Conservation (phyloP, 352 stramenopile genomes). For the Lagenidium sp. region DNA sequence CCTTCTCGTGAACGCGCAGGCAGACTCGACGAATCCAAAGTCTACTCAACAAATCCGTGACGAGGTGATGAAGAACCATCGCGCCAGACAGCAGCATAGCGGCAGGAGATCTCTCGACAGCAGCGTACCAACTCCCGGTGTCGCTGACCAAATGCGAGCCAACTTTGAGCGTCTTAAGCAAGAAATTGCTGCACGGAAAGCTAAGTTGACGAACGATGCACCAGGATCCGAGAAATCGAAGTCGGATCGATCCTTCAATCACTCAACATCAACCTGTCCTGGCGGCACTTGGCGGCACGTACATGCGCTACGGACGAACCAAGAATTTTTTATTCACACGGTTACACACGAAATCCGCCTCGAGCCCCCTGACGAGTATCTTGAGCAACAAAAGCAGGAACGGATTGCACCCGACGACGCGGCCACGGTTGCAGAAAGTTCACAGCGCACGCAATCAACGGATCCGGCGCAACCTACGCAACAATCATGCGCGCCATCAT, state of each 20-base stretch:
- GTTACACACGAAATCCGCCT: slow-evolving; percentile 64
- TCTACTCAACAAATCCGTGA: slow-evolving; percentile 42
- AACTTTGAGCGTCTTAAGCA: slow-evolving; percentile 70
- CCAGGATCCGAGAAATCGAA: neutral
- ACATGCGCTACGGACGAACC: slow-evolving; percentile 40
- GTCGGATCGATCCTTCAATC: neutral
- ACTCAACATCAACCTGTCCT: neutral
- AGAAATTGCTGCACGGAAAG: slow-evolving; percentile 48
- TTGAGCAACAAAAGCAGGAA: slow-evolving; percentile 34
- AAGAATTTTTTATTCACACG: slow-evolving; percentile 77
- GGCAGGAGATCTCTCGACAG: slow-evolving; percentile 12
- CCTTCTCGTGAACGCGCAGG: slow-evolving; percentile 67
- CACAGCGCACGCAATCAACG: too few relatives aligned
- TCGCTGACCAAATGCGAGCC: slow-evolving; percentile 52
- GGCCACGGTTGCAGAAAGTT: too few relatives aligned
- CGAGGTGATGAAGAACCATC: slow-evolving; percentile 64
- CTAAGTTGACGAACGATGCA: neutral
- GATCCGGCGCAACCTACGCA: too few relatives aligned
- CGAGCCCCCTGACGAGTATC: slow-evolving; percentile 33
- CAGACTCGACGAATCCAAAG: slow-evolving; percentile 74
- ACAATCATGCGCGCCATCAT: slow-evolving; percentile 13
- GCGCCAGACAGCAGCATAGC: slow-evolving; percentile 43
- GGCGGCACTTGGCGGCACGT: slow-evolving; percentile 63
- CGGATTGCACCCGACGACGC: neutral
- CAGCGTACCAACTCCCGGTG: neutral